A percentile compares a stretch with the other conserved stretches of the same genome.
These are phyloP conservation scores for Candida silvatica DNA, from an alignment of 805 yeast species.

Conservation along the genomic window DNA sequence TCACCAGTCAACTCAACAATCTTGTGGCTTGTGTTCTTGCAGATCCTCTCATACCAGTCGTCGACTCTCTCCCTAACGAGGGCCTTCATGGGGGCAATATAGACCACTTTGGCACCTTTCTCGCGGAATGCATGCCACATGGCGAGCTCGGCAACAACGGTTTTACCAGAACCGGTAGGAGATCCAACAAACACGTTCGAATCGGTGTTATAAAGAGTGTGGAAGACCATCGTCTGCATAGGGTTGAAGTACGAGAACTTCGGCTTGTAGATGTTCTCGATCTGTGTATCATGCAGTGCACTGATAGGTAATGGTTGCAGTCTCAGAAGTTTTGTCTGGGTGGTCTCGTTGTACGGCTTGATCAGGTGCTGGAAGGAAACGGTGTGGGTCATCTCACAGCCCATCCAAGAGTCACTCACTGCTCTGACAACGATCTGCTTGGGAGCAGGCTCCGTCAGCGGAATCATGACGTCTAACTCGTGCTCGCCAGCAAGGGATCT, in stretches of 20 bases:
- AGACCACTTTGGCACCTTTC: slow-evolving; percentile 75
- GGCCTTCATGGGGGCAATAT: slow-evolving; percentile 88
- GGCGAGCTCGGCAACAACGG: slow-evolving; percentile 94
- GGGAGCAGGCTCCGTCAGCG: slow-evolving; percentile 82
- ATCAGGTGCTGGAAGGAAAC: slow-evolving; percentile 87
- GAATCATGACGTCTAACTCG: slow-evolving; percentile 87
- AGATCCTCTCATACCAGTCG: slow-evolving; percentile 60
- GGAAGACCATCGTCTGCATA: slow-evolving; percentile 97
- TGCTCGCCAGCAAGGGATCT: slow-evolving; percentile 47
- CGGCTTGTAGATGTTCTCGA: slow-evolving; percentile 59
- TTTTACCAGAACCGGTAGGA: slow-evolving; percentile 98
- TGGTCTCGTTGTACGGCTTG: slow-evolving; percentile 79
- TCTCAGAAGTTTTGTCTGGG: slow-evolving; percentile 71
- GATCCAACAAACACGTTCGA: slow-evolving; percentile 88
- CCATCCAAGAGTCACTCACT: slow-evolving; percentile 83
- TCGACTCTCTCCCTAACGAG: slow-evolving; percentile 76
- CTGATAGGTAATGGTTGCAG: slow-evolving; percentile 80
- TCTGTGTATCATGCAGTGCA: slow-evolving; percentile 60
- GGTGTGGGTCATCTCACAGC: slow-evolving; percentile 66
- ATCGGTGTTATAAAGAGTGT: slow-evolving; percentile 72
- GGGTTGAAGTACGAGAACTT: slow-evolving; percentile 89
- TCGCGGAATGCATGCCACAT: slow-evolving; percentile 93
- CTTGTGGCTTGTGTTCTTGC: slow-evolving; percentile 35
- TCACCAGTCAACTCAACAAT: slow-evolving; percentile 81
- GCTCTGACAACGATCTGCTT: slow-evolving; percentile 77